These are phyloP conservation scores for Obba rivulosa DNA, from an alignment of 768 basidiomycete genomes.

Conservation along the genomic window DNA sequence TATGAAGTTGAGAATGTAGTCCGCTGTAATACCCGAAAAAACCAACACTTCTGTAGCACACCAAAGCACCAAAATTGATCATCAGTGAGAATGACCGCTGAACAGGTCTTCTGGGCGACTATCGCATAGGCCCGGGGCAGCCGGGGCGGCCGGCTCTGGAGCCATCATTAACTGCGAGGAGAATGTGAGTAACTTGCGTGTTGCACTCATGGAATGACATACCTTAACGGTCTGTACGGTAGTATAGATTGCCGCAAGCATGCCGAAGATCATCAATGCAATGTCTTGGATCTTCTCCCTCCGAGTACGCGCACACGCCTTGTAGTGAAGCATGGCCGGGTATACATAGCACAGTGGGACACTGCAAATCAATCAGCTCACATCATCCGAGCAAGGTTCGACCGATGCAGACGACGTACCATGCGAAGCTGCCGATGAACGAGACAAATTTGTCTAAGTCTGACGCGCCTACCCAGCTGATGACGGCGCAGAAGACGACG, in stretches of 20 bases:
- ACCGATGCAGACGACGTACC: constrained; percentile 63
- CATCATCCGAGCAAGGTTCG: no score
- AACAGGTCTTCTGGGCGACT: background rate
- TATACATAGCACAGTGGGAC: constrained; percentile 93
- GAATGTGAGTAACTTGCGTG: constrained; percentile 7
- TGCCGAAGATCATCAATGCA: constrained; percentile 69
- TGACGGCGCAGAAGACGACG: constrained; percentile 73
- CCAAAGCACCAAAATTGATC: background rate
- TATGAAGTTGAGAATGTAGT: no score
- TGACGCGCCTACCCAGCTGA: constrained; percentile 77
- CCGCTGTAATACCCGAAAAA: no score
- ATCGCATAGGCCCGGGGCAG: constrained; percentile 22
- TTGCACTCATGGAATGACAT: constrained; percentile 14
- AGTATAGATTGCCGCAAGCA: constrained; percentile 69
- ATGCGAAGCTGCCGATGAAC: constrained; percentile 90
- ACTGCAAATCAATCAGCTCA: constrained; percentile 31
- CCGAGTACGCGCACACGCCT: constrained; percentile 71
- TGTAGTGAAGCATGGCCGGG: constrained; percentile 89
- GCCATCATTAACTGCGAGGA: constrained; percentile 53
- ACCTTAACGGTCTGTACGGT: constrained; percentile 74
- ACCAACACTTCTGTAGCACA: no score
- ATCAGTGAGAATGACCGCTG: background rate
- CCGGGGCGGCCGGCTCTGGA: constrained; percentile 36
- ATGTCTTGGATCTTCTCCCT: constrained; percentile 65
- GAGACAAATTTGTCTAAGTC: constrained; percentile 97